A percentile compares a stretch with the other conserved stretches of the same genome.
Evolutionary conservation across 345 rosid genomes (phyloP).

Genomic region (Erucastrum elatum): DNA sequence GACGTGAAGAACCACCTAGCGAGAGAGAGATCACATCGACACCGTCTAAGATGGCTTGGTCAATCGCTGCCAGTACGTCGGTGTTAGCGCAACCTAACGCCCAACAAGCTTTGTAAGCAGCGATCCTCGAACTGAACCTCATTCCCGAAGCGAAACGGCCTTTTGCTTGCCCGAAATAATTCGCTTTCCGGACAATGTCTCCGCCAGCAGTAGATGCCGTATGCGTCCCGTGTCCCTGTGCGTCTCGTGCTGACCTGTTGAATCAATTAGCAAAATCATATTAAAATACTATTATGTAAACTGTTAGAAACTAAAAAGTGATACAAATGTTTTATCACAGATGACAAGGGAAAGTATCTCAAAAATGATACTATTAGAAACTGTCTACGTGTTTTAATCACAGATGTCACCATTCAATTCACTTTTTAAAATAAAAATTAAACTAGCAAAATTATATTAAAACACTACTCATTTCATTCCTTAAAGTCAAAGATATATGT

Average conservation of each 20-base stretch:
- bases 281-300: too few relatives aligned
- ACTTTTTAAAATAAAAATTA: too few relatives aligned
- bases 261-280: too few relatives aligned
- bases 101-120: slow-evolving; percentile 80
- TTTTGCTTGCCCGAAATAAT: slow-evolving; percentile 53
- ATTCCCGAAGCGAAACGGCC: slow-evolving; percentile 64
- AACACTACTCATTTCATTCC: too few relatives aligned
- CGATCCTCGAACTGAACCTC: slow-evolving; percentile 68
- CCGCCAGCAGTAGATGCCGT: slow-evolving; percentile 87
- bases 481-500: too few relatives aligned
- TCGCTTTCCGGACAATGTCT: slow-evolving; percentile 45
- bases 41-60: slow-evolving; percentile 66
- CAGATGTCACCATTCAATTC: too few relatives aligned
- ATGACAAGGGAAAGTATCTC: too few relatives aligned
- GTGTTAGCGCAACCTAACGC: slow-evolving; percentile 52
- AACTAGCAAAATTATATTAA: too few relatives aligned
- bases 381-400: too few relatives aligned
- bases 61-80: slow-evolving; percentile 71
- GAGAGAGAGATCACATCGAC: slow-evolving; percentile 81
- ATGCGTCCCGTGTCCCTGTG: slow-evolving; percentile 82
- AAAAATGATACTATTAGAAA: too few relatives aligned
- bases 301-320: too few relatives aligned
- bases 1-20: slow-evolving; percentile 56
- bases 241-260: slow-evolving; percentile 57
- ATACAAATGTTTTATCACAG: too few relatives aligned